Evolutionary conservation across 1,284 basidiomycete species (phyloP).

Genomic region (Cronartium ribicola): DNA sequence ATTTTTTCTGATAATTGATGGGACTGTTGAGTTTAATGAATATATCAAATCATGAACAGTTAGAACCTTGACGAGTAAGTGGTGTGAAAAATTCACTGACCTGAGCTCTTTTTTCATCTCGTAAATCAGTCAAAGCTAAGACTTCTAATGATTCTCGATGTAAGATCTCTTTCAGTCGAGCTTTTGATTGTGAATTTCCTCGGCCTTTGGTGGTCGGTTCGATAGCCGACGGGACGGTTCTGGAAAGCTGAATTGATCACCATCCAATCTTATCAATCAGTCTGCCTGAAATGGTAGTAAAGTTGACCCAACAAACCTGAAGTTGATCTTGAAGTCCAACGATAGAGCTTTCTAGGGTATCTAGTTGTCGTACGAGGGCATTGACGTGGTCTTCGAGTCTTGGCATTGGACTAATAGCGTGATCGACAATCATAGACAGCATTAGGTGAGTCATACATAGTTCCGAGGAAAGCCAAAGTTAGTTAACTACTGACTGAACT

Average conservation of each 20-base stretch:
- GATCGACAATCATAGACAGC: not conserved
- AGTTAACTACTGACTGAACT: constrained; percentile 19
- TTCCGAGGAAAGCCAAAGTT: not conserved
- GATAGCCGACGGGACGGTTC: not conserved
- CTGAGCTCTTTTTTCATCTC: constrained; percentile 35
- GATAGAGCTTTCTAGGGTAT: constrained; percentile 37
- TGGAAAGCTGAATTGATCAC: not conserved
- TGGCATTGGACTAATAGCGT: constrained; percentile 28
- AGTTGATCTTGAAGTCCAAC: constrained; percentile 22
- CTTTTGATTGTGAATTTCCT: not conserved
- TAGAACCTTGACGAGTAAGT: not conserved
- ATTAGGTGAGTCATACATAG: not conserved
- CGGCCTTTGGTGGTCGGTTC: not conserved
- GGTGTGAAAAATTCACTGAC: not conserved
- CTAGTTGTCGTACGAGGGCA: constrained; percentile 29
- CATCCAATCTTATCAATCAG: not conserved
- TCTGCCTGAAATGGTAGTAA: not conserved
- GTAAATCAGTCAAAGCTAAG: constrained; percentile 35
- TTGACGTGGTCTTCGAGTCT: constrained; percentile 39
- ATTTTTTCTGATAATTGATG: constrained; percentile 33
- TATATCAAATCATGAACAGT: not conserved
- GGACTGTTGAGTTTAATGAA: not conserved
- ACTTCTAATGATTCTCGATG: constrained; percentile 39
- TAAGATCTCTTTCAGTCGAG: constrained; percentile 24
- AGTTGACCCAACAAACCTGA: not conserved